Evolutionary conservation across 805 yeast species (phyloP), one percentile per base, ranked within the genome.

Genomic region (Wickerhamiella kazuoi): DNA sequence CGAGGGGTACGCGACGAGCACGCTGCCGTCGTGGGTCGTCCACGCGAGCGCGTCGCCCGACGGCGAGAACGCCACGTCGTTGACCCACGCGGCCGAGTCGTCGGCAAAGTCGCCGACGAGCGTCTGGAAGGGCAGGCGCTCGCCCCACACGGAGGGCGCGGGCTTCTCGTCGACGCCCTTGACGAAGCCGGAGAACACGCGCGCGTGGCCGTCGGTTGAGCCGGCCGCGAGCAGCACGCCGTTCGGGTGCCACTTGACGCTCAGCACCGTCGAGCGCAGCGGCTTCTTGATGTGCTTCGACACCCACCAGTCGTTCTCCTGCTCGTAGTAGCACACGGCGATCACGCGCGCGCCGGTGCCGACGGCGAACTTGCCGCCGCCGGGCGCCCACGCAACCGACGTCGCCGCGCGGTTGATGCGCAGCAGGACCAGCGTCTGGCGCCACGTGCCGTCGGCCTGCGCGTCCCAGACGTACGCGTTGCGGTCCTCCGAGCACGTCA

Each of bases 281-380:
- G 96, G 94, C 60, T 81, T 83, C 65, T 86, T 86, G 61, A 90
- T 79, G 63, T 87, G 98, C 61, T 87, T 87, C 13, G 97, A 82
- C 38, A 90, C 86, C 99, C 99, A 90, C 99, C 99, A 90, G 57
- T 90, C 94, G 58, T 87, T 90, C 52, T 84, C 95, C 45, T 69
- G 79, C 62, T 90, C 98, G 57, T 79, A 90, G 63, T 86, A 90
- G 64, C 98, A 90, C 37, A 90, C 80, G 8, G 97, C 95, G 59
- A 90, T 77, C 46, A 80, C 79, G 44, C 97, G 68, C 34, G 94
- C 96, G 35, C 94, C 83, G 2, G 94, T 80, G 1, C 96, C 98
- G 36, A 87, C 97, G 1, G 98, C 98, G 61, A 90, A 90, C 64
- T 90, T 90, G 54, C 63, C 64, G n/a, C 95, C 97, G 49, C 71